Conservation (phyloP, 345 rosid genomes). For the Hevea brasiliensis region DNA sequence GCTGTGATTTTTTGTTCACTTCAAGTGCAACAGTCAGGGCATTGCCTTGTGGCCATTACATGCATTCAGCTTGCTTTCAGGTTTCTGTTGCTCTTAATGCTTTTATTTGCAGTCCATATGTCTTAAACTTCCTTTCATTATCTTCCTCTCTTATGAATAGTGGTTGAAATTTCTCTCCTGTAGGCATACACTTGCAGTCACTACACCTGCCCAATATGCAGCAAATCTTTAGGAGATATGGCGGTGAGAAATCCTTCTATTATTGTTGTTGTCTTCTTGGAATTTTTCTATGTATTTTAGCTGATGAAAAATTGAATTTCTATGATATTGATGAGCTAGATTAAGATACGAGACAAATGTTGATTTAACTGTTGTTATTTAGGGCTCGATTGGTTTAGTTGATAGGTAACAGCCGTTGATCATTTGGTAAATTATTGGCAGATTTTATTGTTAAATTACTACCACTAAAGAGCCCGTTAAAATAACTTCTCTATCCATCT, state of each 20-base stretch:
- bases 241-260: conserved; percentile 48
- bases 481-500: too few relatives aligned
- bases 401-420: background rate
- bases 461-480: too few relatives aligned
- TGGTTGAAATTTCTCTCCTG: conserved; percentile 1
- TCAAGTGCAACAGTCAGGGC: conserved; percentile 82
- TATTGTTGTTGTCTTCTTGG: background rate
- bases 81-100: conserved; percentile 31
- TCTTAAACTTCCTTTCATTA: background rate
- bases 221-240: conserved; percentile 97
- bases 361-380: background rate
- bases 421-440: background rate
- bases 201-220: conserved; percentile 88
- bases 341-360: background rate
- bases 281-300: background rate
- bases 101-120: background rate
- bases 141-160: background rate
- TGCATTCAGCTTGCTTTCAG: conserved; percentile 97
- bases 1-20: conserved; percentile 84
- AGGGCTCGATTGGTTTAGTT: too few relatives aligned
- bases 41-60: conserved; percentile 88
- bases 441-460: too few relatives aligned
- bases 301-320: background rate
- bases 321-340: background rate
- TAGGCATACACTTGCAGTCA: conserved; percentile 96